Evolutionary conservation across 163 green algal species (phyloP).

Genomic region (Chlamydomonas reinhardtii): DNA sequence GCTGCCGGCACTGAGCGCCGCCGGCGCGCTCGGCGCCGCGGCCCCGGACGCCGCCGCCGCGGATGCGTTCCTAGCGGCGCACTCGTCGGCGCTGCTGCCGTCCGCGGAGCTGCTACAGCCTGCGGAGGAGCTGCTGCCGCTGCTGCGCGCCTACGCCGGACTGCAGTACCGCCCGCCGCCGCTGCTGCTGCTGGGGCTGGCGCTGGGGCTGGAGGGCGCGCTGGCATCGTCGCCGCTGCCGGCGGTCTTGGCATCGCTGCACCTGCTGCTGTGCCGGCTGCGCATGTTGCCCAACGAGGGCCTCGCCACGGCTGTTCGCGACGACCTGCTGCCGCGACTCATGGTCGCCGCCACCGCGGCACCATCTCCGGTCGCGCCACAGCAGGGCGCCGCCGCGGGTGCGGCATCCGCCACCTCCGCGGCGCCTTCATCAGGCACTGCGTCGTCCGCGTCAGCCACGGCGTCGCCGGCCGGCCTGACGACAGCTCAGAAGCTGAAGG

Average conservation of each 20-base stretch:
- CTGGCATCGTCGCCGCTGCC: background rate
- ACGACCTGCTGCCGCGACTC: slow-evolving; percentile 2
- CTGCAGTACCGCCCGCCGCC: slow-evolving; percentile 1
- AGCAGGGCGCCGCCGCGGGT: background rate
- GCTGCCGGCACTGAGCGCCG: slow-evolving; percentile 11
- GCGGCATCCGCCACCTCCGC: background rate
- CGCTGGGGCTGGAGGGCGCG: slow-evolving; percentile 7
- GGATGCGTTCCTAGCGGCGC: background rate
- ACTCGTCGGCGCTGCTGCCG: slow-evolving; percentile 15
- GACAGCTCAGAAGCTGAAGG: slow-evolving; percentile 11
- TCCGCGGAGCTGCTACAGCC: slow-evolving; percentile 3
- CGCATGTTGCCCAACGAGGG: slow-evolving; percentile 20
- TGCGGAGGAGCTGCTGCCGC: background rate
- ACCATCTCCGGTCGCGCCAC: background rate
- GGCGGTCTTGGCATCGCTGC: background rate
- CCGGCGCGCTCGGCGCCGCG: background rate
- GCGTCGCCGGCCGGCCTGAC: background rate
- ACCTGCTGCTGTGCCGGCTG: slow-evolving; percentile 31
- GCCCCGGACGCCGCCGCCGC: background rate
- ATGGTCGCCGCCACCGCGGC: slow-evolving; percentile 9
- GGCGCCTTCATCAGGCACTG: background rate
- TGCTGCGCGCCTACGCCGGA: slow-evolving; percentile 18
- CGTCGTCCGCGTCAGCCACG: background rate
- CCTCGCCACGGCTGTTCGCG: slow-evolving; percentile 9
- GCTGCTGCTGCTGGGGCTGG: slow-evolving; percentile 36